Evolutionary conservation across 345 rosid species (phyloP).

Genomic region (Lepidium sativum): DNA sequence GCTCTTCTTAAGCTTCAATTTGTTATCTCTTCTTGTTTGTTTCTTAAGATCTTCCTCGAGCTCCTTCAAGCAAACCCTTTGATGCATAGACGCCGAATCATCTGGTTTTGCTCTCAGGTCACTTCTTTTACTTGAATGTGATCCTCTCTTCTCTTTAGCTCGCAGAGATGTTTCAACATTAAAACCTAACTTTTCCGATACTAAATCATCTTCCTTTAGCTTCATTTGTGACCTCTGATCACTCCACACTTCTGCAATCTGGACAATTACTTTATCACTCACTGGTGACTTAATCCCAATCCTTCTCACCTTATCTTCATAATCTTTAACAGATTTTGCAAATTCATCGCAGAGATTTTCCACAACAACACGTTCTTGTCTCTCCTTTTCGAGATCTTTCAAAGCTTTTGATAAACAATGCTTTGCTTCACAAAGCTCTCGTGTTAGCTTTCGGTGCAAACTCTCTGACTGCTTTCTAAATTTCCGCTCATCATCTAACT

Average conservation of each 20-base stretch:
- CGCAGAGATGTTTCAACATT: slow-evolving; percentile 53
- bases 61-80: slow-evolving; percentile 35
- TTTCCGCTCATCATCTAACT: slow-evolving; percentile 58
- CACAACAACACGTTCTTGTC: slow-evolving; percentile 51
- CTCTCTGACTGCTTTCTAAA: slow-evolving; percentile 61
- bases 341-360: slow-evolving; percentile 89
- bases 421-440: slow-evolving; percentile 60
- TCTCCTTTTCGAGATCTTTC: slow-evolving; percentile 71
- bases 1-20: slow-evolving; percentile 11
- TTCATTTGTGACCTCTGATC: slow-evolving; percentile 69
- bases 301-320: slow-evolving; percentile 53
- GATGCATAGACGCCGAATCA: slow-evolving; percentile 22
- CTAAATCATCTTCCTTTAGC: slow-evolving; percentile 14
- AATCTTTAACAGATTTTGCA: slow-evolving; percentile 72
- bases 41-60: slow-evolving; percentile 5
- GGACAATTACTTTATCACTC: slow-evolving; percentile 56
- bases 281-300: slow-evolving; percentile 40
- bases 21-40: slow-evolving; percentile 28
- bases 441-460: slow-evolving; percentile 57
- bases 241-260: slow-evolving; percentile 83
- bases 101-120: background rate
- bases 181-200: background rate
- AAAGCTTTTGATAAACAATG: slow-evolving; percentile 50
- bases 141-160: slow-evolving; percentile 39
- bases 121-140: slow-evolving; percentile 24